Percentiles rank a stretch among this genome's conserved stretches.
phyloP scores from a whole-genome alignment of 2,329 filamentous ascomycete genomes.

The Calonectria pauciramosa region DNA sequence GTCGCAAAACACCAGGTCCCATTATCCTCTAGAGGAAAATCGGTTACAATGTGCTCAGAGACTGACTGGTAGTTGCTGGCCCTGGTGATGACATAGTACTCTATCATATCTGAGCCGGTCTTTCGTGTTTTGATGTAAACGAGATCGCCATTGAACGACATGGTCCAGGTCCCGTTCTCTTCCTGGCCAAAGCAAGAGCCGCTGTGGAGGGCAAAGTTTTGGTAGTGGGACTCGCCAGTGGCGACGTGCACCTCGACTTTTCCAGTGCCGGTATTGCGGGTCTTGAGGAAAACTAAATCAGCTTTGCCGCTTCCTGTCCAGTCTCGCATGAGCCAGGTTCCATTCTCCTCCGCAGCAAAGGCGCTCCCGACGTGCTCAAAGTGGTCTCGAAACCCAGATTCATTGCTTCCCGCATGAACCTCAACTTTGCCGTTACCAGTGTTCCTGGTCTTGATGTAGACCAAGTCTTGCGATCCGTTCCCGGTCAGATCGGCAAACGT shows the following conservation, averaged over 20 bases:
- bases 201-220: neutral
- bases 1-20: neutral
- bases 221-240: neutral
- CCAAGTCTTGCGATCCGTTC: neutral
- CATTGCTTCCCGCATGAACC: neutral
- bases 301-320: neutral
- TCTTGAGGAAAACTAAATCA: constrained; percentile 1
- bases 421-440: neutral
- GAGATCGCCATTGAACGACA: neutral
- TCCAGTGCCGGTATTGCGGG: neutral
- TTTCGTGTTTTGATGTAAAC: neutral
- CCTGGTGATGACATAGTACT: neutral
- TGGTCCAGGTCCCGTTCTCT: neutral
- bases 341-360: neutral
- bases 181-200: neutral
- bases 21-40: neutral
- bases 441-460: neutral
- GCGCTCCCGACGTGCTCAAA: neutral
- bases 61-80: neutral
- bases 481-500: neutral
- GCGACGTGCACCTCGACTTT: neutral
- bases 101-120: neutral
- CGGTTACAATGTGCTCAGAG: neutral
- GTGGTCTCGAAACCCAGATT: neutral
- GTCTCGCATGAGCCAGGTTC: constrained; percentile 1